Percentiles rank a stretch among this genome's conserved stretches.
Evolutionary conservation across 129 eudicot species (phyloP).

Genomic region (Sambucus nigra): DNA sequence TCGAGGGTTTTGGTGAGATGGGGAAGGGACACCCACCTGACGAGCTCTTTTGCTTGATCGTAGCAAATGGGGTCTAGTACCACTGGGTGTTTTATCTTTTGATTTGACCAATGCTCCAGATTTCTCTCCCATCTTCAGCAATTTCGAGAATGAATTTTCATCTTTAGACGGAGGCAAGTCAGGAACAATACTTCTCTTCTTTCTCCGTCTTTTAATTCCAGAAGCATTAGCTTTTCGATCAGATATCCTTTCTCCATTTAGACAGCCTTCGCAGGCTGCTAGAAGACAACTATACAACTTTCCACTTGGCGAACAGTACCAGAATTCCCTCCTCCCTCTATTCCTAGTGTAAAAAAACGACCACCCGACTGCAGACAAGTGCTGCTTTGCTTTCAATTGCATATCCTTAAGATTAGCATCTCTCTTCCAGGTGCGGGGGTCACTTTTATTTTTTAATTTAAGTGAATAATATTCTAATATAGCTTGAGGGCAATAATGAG

Average conservation of each 20-base stretch:
- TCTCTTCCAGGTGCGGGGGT: neutral
- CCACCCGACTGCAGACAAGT: conserved; percentile 69
- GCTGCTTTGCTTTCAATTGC: conserved; percentile 36
- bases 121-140: conserved; percentile 10
- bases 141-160: no score
- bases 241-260: conserved; percentile 9
- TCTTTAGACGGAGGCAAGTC: no score
- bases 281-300: conserved; percentile 22
- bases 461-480: conserved; percentile 31
- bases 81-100: conserved; percentile 8
- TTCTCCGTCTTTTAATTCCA: conserved; percentile 10
- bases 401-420: neutral
- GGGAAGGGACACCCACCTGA: conserved; percentile 18
- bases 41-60: conserved; percentile 59
- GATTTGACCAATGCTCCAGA: conserved; percentile 13
- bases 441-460: neutral
- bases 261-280: conserved; percentile 34
- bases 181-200: no score
- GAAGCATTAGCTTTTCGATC: neutral
- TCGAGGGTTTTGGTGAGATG: conserved; percentile 40
- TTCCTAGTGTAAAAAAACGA: conserved; percentile 3
- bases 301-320: conserved; percentile 45
- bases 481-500: conserved; percentile 48
- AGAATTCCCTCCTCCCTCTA: conserved; percentile 12
- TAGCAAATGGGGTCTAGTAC: conserved; percentile 22